Percentiles rank a stretch among this genome's conserved stretches.
phyloP scores from a whole-genome alignment of 176 grass and related monocot species.

The Eragrostis nindensis region DNA sequence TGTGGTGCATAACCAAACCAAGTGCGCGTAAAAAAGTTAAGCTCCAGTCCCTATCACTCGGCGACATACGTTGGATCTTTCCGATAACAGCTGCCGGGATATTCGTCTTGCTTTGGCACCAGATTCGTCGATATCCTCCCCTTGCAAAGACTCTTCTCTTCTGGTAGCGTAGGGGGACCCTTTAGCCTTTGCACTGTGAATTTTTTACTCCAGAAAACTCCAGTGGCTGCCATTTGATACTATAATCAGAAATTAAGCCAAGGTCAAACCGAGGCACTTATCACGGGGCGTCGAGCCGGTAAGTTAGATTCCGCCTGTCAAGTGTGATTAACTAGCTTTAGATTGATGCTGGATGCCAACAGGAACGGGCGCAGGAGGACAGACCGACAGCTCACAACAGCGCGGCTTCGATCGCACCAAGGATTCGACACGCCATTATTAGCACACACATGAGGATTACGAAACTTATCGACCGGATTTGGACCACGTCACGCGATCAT shows the following conservation, averaged over 20 bases:
- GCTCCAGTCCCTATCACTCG: not conserved
- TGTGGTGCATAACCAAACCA: not conserved
- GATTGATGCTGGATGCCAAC: not conserved
- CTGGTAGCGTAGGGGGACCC: no score
- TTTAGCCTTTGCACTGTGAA: not conserved
- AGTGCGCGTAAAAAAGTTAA: not conserved
- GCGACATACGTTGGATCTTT: not conserved
- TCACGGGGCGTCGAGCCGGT: not conserved
- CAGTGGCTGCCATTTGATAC: not conserved
- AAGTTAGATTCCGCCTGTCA: not conserved
- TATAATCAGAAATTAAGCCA: not conserved
- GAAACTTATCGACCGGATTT: not conserved
- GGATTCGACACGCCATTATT: not conserved
- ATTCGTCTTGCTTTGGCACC: conserved; percentile 3
- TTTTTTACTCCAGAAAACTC: not conserved
- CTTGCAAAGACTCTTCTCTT: conserved; percentile 4
- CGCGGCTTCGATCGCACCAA: not conserved
- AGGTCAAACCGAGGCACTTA: not conserved
- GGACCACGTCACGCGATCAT: conserved; percentile 13
- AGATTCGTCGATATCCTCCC: not conserved
- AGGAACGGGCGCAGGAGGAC: conserved; percentile 11
- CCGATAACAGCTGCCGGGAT: not conserved
- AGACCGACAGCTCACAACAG: conserved; percentile 5
- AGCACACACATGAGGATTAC: not conserved
- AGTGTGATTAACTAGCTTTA: not conserved